phyloP scores from a whole-genome alignment of 352 stramenopile genomes.

The Lagenidium giganteum region DNA sequence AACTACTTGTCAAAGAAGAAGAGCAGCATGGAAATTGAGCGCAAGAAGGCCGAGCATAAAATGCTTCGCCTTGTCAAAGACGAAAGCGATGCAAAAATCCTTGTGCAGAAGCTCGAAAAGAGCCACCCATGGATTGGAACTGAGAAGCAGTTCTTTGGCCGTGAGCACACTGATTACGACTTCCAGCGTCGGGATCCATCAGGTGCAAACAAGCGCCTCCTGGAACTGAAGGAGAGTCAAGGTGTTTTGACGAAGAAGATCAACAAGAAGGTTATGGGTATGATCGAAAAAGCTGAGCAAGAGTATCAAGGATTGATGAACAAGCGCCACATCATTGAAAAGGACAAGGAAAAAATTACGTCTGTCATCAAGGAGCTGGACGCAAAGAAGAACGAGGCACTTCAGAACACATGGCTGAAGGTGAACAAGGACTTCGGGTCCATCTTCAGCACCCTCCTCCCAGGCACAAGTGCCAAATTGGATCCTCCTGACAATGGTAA shows the following conservation, averaged over 20 bases:
- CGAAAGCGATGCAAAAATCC: slow-evolving; percentile 74
- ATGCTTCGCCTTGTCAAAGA: slow-evolving; percentile 90
- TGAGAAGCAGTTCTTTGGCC: slow-evolving; percentile 95
- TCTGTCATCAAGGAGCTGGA: slow-evolving; percentile 98
- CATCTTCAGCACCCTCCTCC: slow-evolving; percentile 98
- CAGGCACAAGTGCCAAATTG: slow-evolving; percentile 94
- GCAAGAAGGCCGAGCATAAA: slow-evolving; percentile 90
- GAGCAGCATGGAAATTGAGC: slow-evolving; percentile 84
- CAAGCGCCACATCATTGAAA: slow-evolving; percentile 97
- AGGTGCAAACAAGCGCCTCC: slow-evolving; percentile 76
- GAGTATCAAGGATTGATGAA: slow-evolving; percentile 97
- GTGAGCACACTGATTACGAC: slow-evolving; percentile 95
- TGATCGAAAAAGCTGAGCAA: slow-evolving; percentile 98
- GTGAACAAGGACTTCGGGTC: slow-evolving; percentile 99
- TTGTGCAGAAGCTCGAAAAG: slow-evolving; percentile 87
- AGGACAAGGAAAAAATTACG: slow-evolving; percentile 98
- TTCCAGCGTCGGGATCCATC: slow-evolving; percentile 86
- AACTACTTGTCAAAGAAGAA: slow-evolving; percentile 78
- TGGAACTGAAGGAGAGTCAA: slow-evolving; percentile 89
- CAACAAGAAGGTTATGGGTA: slow-evolving; percentile 99
- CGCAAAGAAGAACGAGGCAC: slow-evolving; percentile 95
- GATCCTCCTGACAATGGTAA: slow-evolving; percentile 89
- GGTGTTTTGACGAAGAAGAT: slow-evolving; percentile 95
- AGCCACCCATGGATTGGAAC: slow-evolving; percentile 94
- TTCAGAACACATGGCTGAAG: slow-evolving; percentile 96